A percentile compares a stretch with the other conserved stretches of the same genome.
Conservation (phyloP, 2,329 filamentous ascomycete genomes). For the Akanthomyces muscarius region DNA sequence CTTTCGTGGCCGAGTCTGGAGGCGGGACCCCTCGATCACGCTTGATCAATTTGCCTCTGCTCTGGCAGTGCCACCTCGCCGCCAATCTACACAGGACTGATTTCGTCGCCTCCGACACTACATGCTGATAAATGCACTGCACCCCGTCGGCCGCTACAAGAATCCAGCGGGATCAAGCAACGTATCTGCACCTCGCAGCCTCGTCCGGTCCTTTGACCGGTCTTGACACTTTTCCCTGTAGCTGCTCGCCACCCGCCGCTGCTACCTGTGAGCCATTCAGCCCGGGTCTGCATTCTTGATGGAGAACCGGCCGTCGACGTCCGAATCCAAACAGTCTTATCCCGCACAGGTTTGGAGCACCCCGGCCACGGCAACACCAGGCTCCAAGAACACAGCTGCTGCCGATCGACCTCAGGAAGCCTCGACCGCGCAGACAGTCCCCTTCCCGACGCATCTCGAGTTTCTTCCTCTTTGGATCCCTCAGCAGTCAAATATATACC, state of each 20-base stretch:
- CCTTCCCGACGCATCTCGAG: conserved; percentile 44
- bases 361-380: conserved; percentile 2
- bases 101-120: conserved; percentile 2
- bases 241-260: conserved; percentile 11
- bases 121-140: conserved; percentile 9
- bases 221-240: not conserved
- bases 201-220: not conserved
- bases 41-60: not conserved
- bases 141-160: not conserved
- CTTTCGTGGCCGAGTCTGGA: not conserved
- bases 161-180: not conserved
- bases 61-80: conserved; percentile 9
- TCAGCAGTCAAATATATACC: conserved; percentile 55
- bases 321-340: conserved; percentile 38
- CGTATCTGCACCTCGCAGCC: conserved; percentile 11
- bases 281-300: conserved; percentile 27
- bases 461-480: conserved; percentile 55
- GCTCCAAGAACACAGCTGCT: conserved; percentile 25
- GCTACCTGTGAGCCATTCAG: not conserved
- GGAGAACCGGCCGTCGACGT: conserved; percentile 36
- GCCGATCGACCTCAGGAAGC: conserved; percentile 33
- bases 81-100: not conserved
- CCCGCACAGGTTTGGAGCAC: conserved; percentile 20
- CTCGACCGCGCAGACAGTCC: conserved; percentile 27
- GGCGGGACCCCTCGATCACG: conserved; percentile 10